These are phyloP conservation scores for Xylariaceae sp. DNA, from an alignment of 2,329 filamentous ascomycete species.

Conservation along the genomic window DNA sequence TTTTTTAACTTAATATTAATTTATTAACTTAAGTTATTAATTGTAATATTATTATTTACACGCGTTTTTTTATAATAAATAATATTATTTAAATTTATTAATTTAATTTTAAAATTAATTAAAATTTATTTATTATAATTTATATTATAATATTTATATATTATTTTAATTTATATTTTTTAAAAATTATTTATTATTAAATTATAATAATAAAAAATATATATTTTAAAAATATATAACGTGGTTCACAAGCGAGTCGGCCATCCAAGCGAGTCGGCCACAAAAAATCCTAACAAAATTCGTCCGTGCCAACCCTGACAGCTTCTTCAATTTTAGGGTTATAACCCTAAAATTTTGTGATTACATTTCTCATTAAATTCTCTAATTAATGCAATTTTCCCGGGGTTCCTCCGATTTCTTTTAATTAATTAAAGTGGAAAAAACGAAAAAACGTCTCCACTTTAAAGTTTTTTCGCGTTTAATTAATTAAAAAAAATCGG, in stretches of 20 bases:
- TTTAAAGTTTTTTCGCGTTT: background rate
- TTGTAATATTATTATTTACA: background rate
- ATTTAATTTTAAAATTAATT: background rate
- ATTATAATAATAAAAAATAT: background rate
- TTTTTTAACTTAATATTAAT: background rate
- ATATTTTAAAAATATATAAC: background rate
- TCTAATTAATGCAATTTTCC: too few relatives aligned
- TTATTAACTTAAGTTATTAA: background rate
- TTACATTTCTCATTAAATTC: too few relatives aligned
- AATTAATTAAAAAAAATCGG: background rate
- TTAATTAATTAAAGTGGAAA: background rate
- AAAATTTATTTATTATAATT: background rate
- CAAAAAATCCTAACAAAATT: too few relatives aligned
- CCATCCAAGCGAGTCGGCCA: too few relatives aligned
- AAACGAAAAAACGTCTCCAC: background rate
- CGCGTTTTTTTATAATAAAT: background rate
- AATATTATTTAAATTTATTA: background rate
- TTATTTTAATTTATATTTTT: background rate
- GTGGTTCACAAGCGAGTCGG: too few relatives aligned
- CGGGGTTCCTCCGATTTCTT: too few relatives aligned
- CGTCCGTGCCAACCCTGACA: too few relatives aligned
- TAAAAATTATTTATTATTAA: background rate
- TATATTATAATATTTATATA: background rate
- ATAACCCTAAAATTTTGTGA: too few relatives aligned
- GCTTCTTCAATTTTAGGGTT: too few relatives aligned